Evolutionary conservation across 1,284 basidiomycete genomes (phyloP).

Genomic region (Waitea zeae): DNA sequence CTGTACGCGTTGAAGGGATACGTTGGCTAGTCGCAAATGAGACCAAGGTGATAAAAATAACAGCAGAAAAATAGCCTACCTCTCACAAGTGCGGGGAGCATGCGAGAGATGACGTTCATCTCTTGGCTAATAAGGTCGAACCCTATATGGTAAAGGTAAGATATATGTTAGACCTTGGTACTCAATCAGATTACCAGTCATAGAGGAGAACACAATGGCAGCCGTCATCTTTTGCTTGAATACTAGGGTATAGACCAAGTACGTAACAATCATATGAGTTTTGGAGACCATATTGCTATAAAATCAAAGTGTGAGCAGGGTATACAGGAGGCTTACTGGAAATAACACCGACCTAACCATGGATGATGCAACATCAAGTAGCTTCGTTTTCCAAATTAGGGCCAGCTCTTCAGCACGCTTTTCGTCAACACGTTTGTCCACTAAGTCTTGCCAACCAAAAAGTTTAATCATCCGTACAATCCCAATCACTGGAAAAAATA

Average conservation of each 20-base stretch:
- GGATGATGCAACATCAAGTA: too few relatives aligned
- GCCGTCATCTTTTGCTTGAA: slow-evolving; percentile 8
- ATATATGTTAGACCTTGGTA: slow-evolving; percentile 6
- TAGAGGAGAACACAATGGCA: slow-evolving; percentile 20
- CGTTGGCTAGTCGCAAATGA: slow-evolving; percentile 20
- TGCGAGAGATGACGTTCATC: slow-evolving; percentile 14
- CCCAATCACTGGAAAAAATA: too few relatives aligned
- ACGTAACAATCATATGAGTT: background rate
- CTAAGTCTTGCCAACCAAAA: slow-evolving; percentile 37
- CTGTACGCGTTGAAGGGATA: slow-evolving; percentile 27
- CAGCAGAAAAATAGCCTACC: too few relatives aligned
- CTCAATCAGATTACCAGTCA: slow-evolving; percentile 12
- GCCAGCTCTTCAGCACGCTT: background rate
- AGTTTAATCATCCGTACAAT: slow-evolving; percentile 39
- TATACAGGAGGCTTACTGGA: too few relatives aligned
- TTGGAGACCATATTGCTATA: slow-evolving; percentile 8
- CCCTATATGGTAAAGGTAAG: too few relatives aligned
- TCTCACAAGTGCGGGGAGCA: too few relatives aligned
- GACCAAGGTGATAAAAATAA: too few relatives aligned
- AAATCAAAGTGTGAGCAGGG: slow-evolving; percentile 1
- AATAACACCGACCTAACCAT: too few relatives aligned
- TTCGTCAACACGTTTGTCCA: slow-evolving; percentile 8
- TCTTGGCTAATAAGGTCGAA: slow-evolving; percentile 19
- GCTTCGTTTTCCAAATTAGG: background rate
- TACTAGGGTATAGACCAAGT: slow-evolving; percentile 10